A percentile compares a stretch with the other conserved stretches of the same genome.
Evolutionary conservation across 2,329 filamentous ascomycete genomes (phyloP).

Genomic region (Ustilaginoidea virens): DNA sequence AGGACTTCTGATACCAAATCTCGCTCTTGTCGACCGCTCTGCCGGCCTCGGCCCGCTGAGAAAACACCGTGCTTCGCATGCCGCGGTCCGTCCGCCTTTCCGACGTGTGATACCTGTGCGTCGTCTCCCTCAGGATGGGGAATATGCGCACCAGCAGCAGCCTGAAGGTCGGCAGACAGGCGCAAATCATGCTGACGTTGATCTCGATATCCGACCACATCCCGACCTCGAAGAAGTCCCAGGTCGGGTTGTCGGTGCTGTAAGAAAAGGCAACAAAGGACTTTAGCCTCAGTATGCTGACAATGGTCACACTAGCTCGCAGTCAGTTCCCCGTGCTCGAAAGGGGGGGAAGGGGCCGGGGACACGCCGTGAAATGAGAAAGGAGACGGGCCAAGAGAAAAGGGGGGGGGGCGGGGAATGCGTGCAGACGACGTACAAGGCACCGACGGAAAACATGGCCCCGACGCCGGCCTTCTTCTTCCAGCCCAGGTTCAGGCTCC

Average conservation of each 20-base stretch:
- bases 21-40: too few relatives aligned
- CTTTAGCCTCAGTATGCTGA: conserved; percentile 21
- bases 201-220: conserved; percentile 23
- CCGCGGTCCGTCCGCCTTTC: too few relatives aligned
- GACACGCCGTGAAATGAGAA: too few relatives aligned
- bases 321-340: background rate
- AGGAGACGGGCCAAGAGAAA: too few relatives aligned
- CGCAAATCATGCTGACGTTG: conserved; percentile 23
- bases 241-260: conserved; percentile 17
- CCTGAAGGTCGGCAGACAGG: conserved; percentile 21
- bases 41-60: too few relatives aligned
- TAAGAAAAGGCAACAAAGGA: conserved; percentile 16
- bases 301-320: conserved; percentile 17
- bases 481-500: conserved; percentile 25
- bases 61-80: too few relatives aligned
- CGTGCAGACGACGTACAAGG: too few relatives aligned
- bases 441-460: conserved; percentile 34
- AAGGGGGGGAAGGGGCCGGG: background rate
- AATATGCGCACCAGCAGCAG: conserved; percentile 21
- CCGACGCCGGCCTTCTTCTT: conserved; percentile 32
- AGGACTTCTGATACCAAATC: too few relatives aligned
- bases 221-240: conserved; percentile 17
- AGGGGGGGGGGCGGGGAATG: too few relatives aligned
- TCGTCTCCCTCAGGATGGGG: too few relatives aligned
- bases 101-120: too few relatives aligned